Percentiles rank a stretch among this genome's conserved stretches.
These are phyloP conservation scores for Moesziomyces antarcticus DNA, from an alignment of 1,284 basidiomycete species.

Conservation along the genomic window DNA sequence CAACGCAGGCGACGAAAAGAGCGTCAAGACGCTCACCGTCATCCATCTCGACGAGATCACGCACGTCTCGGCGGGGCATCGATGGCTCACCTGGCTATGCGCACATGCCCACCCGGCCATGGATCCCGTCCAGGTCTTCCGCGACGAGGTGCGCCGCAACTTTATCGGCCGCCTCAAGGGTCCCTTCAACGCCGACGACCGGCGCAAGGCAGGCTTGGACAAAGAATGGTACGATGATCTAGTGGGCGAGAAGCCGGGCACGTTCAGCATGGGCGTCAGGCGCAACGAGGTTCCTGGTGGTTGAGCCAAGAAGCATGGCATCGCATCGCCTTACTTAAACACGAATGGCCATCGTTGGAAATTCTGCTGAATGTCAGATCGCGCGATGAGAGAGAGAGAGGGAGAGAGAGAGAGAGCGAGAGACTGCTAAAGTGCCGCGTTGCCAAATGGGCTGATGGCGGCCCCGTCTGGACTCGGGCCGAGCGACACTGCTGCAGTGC, in stretches of 20 bases:
- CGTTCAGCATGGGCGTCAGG: slow-evolving; percentile 35
- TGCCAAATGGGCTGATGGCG: no score
- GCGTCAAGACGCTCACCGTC: slow-evolving; percentile 71
- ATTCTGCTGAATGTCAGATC: no score
- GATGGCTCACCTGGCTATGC: slow-evolving; percentile 86
- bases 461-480: no score
- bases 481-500: no score
- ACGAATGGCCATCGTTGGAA: no score
- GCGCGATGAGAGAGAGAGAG: no score
- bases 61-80: slow-evolving; percentile 81
- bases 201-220: slow-evolving; percentile 74
- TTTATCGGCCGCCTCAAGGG: slow-evolving; percentile 85
- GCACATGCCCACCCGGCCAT: slow-evolving; percentile 71
- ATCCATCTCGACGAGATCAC: slow-evolving; percentile 78
- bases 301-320: slow-evolving; percentile 3
- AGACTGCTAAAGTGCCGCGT: no score
- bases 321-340: no score
- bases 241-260: slow-evolving; percentile 72
- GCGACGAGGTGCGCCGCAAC: slow-evolving; percentile 78
- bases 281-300: slow-evolving; percentile 52
- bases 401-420: no score
- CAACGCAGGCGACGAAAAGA: slow-evolving; percentile 77
- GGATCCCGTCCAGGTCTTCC: slow-evolving; percentile 79
- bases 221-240: slow-evolving; percentile 71
- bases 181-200: slow-evolving; percentile 82